A percentile compares a stretch with the other conserved stretches of the same genome.
phyloP scores from a whole-genome alignment of 2,329 filamentous ascomycete genomes.

The Leptographium lundbergii region DNA sequence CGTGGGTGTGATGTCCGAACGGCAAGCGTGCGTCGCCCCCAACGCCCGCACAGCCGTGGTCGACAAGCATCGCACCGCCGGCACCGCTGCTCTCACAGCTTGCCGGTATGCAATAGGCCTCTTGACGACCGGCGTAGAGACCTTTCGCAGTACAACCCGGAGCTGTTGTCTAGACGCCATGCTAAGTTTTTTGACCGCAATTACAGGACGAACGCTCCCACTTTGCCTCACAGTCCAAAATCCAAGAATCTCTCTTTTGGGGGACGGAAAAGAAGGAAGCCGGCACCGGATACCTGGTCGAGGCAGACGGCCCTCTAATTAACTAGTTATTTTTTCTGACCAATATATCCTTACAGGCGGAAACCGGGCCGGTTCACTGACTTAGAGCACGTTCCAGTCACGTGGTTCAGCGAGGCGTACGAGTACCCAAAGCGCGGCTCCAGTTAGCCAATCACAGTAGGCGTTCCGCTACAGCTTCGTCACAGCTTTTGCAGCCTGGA shows the following conservation, averaged over 20 bases:
- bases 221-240: neutral
- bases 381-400: neutral
- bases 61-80: constrained; percentile 2
- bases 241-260: neutral
- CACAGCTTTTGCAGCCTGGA: constrained; percentile 15
- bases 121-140: neutral
- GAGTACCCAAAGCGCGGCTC: no score
- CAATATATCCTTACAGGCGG: neutral
- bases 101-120: neutral
- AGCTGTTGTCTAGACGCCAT: neutral
- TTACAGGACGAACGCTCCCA: neutral
- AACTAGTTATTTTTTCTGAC: neutral
- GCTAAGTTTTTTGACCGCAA: neutral
- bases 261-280: neutral
- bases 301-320: neutral
- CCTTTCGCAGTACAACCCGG: neutral
- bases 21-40: neutral
- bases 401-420: neutral
- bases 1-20: constrained; percentile 50
- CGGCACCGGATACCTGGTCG: neutral
- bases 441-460: neutral
- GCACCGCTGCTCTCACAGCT: neutral
- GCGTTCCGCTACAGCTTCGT: constrained; percentile 9
- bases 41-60: constrained; percentile 4
- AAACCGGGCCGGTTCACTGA: neutral